These are phyloP conservation scores for Neotropicomus parvogracilis DNA, from an alignment of 1,284 basidiomycete species.

Conservation along the genomic window DNA sequence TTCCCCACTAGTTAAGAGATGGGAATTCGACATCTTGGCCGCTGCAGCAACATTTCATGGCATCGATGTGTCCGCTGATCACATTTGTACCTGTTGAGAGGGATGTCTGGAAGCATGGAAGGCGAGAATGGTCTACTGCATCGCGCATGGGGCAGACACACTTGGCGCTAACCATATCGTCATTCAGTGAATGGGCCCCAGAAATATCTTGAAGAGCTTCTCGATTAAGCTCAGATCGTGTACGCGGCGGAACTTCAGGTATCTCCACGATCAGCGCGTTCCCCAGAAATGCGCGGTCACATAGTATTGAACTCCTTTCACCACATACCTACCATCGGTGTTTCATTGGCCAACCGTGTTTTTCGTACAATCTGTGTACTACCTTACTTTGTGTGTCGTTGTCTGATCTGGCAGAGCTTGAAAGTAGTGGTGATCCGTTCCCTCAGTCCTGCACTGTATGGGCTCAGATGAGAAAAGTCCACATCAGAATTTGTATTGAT, in stretches of 20 bases:
- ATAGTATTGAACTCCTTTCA: no score
- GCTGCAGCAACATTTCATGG: constrained; percentile 6
- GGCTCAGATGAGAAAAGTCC: no score
- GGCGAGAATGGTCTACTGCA: constrained; percentile 1
- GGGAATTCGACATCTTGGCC: constrained; percentile 4
- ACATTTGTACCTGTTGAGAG: constrained; percentile 8
- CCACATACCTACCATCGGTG: no score
- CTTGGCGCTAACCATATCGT: constrained; percentile 6
- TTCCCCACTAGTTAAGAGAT: constrained; percentile 1
- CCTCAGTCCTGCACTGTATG: no score
- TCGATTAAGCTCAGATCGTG: neutral
- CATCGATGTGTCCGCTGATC: constrained; percentile 7
- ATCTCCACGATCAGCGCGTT: neutral
- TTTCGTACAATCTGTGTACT: no score
- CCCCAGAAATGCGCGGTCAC: neutral
- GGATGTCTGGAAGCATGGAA: constrained; percentile 12
- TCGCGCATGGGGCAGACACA: constrained; percentile 4
- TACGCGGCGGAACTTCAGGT: no score
- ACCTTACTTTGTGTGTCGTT: no score
- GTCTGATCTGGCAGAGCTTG: no score
- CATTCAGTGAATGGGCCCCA: constrained; percentile 4
- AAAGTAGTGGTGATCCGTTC: no score
- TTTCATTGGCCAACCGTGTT: no score
- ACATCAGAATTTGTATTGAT: no score
- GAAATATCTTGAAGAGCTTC: neutral